phyloP scores from a whole-genome alignment of 108 stramenopile species.

The Discostella stelligeroides region DNA sequence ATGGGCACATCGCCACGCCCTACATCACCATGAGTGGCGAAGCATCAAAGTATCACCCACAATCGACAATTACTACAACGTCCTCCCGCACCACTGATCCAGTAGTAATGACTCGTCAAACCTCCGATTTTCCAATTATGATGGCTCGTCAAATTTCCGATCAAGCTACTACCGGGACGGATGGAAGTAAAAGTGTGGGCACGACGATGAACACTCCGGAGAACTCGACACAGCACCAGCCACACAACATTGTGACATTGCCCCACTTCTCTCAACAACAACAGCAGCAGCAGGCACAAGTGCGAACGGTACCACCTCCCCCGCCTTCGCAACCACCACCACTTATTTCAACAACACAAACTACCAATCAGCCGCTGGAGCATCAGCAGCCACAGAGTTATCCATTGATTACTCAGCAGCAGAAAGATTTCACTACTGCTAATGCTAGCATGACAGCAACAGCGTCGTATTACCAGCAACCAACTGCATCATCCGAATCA shows the following conservation, averaged over 20 bases:
- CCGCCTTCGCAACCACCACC: slow-evolving; percentile 1
- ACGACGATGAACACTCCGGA: slow-evolving; percentile 2
- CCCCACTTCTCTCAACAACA: slow-evolving; percentile 19
- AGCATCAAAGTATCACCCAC: no score
- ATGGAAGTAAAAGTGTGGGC: no score
- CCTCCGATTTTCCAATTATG: not conserved
- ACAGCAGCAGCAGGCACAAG: slow-evolving; percentile 8
- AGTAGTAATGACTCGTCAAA: slow-evolving; percentile 1
- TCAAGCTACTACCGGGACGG: not conserved
- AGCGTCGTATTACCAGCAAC: not conserved
- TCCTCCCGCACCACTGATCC: not conserved
- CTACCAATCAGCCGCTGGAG: not conserved
- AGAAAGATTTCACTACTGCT: no score
- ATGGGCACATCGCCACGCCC: no score
- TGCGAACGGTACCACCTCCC: not conserved
- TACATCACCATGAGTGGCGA: no score
- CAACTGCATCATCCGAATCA: not conserved
- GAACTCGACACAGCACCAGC: slow-evolving; percentile 17
- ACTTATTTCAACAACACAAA: not conserved
- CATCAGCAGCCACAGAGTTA: not conserved
- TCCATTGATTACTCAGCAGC: not conserved
- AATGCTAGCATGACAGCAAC: not conserved
- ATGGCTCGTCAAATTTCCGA: not conserved
- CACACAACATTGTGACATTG: slow-evolving; percentile 15
- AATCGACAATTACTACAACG: no score